Evolutionary conservation across 345 rosid genomes (phyloP).

Genomic region (Citrus hindsii): DNA sequence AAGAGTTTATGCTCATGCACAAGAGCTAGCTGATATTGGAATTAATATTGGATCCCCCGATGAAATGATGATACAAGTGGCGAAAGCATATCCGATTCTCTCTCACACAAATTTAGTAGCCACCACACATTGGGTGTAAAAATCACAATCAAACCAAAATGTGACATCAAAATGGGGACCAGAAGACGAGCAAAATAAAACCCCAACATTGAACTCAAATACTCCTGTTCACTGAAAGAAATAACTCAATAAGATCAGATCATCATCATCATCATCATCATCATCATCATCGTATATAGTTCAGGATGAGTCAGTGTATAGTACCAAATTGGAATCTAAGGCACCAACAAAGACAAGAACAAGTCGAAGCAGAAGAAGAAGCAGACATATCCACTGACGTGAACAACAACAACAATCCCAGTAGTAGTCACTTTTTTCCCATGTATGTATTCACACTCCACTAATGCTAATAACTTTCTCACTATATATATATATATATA

Average conservation of each 20-base stretch:
- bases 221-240: not conserved
- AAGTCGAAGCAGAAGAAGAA: conserved; percentile 4
- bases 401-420: not conserved
- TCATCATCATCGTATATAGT: conserved; percentile 7
- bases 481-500: too few relatives aligned
- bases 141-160: conserved; percentile 15
- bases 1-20: too few relatives aligned
- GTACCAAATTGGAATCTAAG: conserved; percentile 37
- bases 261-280: not conserved
- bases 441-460: conserved; percentile 14
- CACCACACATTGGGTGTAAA: conserved; percentile 23
- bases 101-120: too few relatives aligned
- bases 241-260: not conserved
- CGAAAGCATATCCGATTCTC: conserved; percentile 1
- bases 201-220: not conserved
- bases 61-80: not conserved
- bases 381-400: too few relatives aligned
- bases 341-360: conserved; percentile 28
- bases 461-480: not conserved
- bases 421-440: conserved; percentile 17
- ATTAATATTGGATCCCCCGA: too few relatives aligned
- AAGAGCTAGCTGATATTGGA: too few relatives aligned
- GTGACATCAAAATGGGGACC: conserved; percentile 17
- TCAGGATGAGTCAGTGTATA: conserved; percentile 29
- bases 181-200: too few relatives aligned